Evolutionary conservation across 164 flowering plant species (phyloP).

Genomic region (Vitis vinifera): DNA sequence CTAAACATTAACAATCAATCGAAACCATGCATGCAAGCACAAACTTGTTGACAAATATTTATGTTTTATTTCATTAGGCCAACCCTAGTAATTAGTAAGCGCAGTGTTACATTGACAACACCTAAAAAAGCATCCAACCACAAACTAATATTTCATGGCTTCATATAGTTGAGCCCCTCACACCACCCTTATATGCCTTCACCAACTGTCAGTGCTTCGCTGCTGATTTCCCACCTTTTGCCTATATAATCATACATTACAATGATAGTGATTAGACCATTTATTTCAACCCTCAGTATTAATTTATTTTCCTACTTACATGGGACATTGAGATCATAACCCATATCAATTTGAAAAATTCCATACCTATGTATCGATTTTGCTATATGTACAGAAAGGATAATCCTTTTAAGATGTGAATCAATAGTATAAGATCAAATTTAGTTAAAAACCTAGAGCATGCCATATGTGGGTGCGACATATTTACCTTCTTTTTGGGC

Average conservation of each 20-base stretch:
- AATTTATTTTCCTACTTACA: no score
- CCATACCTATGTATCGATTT: not conserved
- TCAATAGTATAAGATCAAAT: no score
- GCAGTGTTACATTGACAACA: not conserved
- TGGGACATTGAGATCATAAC: not conserved
- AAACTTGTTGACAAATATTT: no score
- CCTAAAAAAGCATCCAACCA: not conserved
- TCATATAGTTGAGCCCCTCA: not conserved
- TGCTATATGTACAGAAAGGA: no score
- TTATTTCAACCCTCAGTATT: no score
- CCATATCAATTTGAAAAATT: not conserved
- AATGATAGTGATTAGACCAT: no score
- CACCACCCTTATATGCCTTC: not conserved
- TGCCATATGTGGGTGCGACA: not conserved
- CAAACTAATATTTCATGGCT: not conserved
- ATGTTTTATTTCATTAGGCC: conserved; percentile 3
- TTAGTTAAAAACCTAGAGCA: no score
- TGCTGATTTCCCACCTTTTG: conserved; percentile 32
- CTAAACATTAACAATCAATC: no score
- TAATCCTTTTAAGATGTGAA: no score
- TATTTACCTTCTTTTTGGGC: conserved; percentile 41
- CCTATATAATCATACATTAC: conserved; percentile 17
- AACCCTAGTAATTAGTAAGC: not conserved
- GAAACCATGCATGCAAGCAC: no score
- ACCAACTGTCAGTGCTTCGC: conserved; percentile 11